These are phyloP conservation scores for Colletotrichum magnum DNA, from an alignment of 2,329 filamentous ascomycete genomes.

Conservation along the genomic window DNA sequence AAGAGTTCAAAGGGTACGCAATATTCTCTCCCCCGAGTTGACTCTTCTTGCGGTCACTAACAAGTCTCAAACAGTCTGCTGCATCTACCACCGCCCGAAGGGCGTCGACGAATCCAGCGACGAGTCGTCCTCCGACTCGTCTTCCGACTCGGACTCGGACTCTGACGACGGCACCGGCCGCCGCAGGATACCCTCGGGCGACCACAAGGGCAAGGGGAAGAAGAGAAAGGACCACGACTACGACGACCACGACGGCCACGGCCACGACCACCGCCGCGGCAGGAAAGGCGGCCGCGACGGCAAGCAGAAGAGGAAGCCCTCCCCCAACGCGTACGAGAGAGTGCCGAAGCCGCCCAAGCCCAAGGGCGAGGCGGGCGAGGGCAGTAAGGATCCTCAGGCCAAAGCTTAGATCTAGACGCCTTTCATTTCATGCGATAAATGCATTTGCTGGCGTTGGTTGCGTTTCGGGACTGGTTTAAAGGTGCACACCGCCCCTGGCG, in stretches of 20 bases:
- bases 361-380: slow-evolving; percentile 46
- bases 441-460: slow-evolving; percentile 32
- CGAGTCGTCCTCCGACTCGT: slow-evolving; percentile 72
- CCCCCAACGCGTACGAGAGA: slow-evolving; percentile 87
- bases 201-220: slow-evolving; percentile 56
- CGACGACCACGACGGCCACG: slow-evolving; percentile 50
- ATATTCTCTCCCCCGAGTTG: not conserved
- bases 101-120: slow-evolving; percentile 86
- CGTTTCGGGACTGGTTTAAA: not conserved
- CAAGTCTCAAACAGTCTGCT: slow-evolving; percentile 79
- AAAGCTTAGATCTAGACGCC: slow-evolving; percentile 3
- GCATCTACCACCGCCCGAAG: slow-evolving; percentile 94
- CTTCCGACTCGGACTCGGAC: slow-evolving; percentile 64
- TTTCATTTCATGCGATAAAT: not conserved
- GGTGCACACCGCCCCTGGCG: not conserved
- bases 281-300: slow-evolving; percentile 47
- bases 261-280: slow-evolving; percentile 52
- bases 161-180: slow-evolving; percentile 56
- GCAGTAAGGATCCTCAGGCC: slow-evolving; percentile 39
- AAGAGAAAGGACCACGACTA: slow-evolving; percentile 55
- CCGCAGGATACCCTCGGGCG: slow-evolving; percentile 45
- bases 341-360: slow-evolving; percentile 66
- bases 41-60: not conserved
- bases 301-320: slow-evolving; percentile 66
- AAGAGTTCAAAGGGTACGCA: slow-evolving; percentile 91